Base-by-base conservation (phyloP, 495 filamentous ascomycete genomes). In the Usnea hakonensis region DNA sequence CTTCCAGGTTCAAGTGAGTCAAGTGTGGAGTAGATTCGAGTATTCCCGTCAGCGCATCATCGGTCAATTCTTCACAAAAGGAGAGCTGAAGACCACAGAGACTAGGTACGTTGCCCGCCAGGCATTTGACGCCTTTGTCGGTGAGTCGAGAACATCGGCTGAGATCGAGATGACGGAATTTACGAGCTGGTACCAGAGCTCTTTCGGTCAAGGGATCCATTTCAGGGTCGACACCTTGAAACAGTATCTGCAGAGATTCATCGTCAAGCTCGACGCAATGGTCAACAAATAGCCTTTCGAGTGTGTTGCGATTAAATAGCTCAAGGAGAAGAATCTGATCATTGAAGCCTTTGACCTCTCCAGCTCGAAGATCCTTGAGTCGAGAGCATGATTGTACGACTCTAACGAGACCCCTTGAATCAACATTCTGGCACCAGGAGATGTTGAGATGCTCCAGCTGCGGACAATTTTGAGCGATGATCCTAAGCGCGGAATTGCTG, bases 1-100 rank as follows among this genome's bases (percentile, higher is more conserved):
- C 92, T 73, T 98, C 94, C 0, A 97, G 72, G 62, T 98, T 94
- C 53, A 98, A 76, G 69, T 95, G 92, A 0, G 90, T 90, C 23
- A 98, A 81, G 5, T 79, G 76, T 2, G 90, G 89, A 1, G 85
- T 80, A 0, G 89, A 90, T 4, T 85, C 85, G 10, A 98, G 74
- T 26, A 98, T 79, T 1, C 84, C 81, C 10, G 79, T 81, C 23
- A 98, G 77, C 0, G 86, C 84, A 5, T 79, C 81, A 70, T 98
- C 91, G 1, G 85, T 90, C 30, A 97, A 71, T 30, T 78, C 76
- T 7, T 74, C 76, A 64, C 91, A 89, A 36, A 88, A 85, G 1
- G 84, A 87, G 26, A 97, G 77, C 66, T 91, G 88, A 7, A 98
- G 79, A 14, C 88, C 90, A 76, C 94, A 83, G 30, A 98, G 75